Evolutionary conservation across 805 yeast genomes (phyloP).

Genomic region (Diddensiella santjacobensis): DNA sequence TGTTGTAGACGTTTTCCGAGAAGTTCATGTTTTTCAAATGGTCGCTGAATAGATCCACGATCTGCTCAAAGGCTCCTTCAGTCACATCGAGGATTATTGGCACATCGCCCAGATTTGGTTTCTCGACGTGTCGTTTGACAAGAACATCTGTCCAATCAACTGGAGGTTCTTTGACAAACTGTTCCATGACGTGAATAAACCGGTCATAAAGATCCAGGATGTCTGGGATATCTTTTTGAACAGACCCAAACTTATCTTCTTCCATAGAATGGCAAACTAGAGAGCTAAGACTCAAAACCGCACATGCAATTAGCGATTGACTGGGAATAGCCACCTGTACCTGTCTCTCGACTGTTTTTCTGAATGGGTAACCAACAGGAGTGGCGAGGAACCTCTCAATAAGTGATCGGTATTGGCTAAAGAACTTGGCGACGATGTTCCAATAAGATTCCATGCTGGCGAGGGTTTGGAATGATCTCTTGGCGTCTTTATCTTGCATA

Average conservation of each 20-base stretch:
- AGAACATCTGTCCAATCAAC: conserved; percentile 33
- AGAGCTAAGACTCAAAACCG: conserved; percentile 31
- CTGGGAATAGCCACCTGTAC: conserved; percentile 27
- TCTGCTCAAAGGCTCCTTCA: conserved; percentile 26
- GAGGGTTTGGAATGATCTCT: conserved; percentile 21
- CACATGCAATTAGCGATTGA: conserved; percentile 27
- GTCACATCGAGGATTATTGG: conserved; percentile 17
- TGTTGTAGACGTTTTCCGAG: conserved; percentile 9
- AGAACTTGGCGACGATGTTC: background rate
- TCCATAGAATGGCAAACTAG: conserved; percentile 32
- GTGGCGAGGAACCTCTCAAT: conserved; percentile 21
- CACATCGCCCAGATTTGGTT: conserved; percentile 21
- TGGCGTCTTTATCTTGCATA: conserved; percentile 26
- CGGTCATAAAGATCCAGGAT: conserved; percentile 28
- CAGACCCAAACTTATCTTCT: conserved; percentile 40
- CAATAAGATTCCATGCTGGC: background rate
- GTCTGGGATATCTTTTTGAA: conserved; percentile 38
- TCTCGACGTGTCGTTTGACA: conserved; percentile 10
- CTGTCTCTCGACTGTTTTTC: conserved; percentile 32
- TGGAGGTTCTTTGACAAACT: conserved; percentile 28
- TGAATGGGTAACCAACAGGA: conserved; percentile 32
- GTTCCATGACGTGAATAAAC: conserved; percentile 26
- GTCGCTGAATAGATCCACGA: conserved; percentile 28
- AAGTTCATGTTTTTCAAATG: conserved; percentile 30
- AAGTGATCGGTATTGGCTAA: conserved; percentile 10